These are phyloP conservation scores for Conringia planisiliqua DNA, from an alignment of 345 rosid genomes.

Conservation along the genomic window DNA sequence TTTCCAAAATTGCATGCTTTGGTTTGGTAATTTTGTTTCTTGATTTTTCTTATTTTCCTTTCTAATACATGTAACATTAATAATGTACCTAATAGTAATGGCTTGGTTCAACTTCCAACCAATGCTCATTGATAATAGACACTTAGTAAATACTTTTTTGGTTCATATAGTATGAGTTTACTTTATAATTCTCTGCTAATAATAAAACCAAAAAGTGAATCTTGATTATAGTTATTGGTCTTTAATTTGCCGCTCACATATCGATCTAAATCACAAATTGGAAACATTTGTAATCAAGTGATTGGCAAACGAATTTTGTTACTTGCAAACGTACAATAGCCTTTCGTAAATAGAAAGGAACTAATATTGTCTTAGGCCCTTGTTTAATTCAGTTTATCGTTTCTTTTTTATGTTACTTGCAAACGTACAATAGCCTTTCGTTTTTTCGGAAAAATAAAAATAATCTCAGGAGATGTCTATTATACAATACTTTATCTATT, in stretches of 20 bases:
- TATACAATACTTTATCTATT: neutral
- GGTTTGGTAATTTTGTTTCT: conserved; percentile 7
- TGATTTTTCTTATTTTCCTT: conserved; percentile 10
- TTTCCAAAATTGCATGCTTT: conserved; percentile 14
- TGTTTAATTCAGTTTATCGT: neutral
- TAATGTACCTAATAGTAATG: neutral
- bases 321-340: no score
- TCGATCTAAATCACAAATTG: no score
- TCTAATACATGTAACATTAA: conserved; percentile 6
- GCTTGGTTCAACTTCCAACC: conserved; percentile 20
- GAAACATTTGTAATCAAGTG: no score
- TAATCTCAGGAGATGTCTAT: neutral
- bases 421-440: neutral
- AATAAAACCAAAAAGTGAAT: no score
- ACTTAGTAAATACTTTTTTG: neutral
- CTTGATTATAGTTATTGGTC: no score
- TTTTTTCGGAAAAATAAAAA: neutral
- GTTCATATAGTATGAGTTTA: no score
- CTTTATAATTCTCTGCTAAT: no score
- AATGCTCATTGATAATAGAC: conserved; percentile 1
- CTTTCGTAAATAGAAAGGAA: no score
- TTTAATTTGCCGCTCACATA: no score
- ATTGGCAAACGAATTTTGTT: no score
- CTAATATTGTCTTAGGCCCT: neutral
- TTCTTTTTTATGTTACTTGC: neutral